Conservation (phyloP, 2,329 filamentous ascomycete species). For the Alternaria arbusti region DNA sequence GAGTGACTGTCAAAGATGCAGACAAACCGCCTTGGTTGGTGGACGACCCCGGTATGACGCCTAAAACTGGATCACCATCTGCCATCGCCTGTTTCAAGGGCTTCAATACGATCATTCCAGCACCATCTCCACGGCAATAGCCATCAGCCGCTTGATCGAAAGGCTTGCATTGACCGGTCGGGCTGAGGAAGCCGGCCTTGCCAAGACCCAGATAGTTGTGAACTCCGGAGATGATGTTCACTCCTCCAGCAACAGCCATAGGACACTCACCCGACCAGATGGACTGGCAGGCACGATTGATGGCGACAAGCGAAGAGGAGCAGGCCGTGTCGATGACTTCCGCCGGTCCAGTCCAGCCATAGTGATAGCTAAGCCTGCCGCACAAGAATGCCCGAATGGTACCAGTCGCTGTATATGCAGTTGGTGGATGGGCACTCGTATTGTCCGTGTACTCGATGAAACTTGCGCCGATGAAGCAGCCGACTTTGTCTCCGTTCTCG, state of each 20-base stretch:
- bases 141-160: constrained; percentile 54
- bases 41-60: constrained; percentile 45
- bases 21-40: constrained; percentile 21
- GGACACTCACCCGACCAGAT: constrained; percentile 36
- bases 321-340: constrained; percentile 47
- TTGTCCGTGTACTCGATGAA: constrained; percentile 41
- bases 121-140: constrained; percentile 61
- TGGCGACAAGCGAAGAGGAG: constrained; percentile 39
- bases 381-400: constrained; percentile 29
- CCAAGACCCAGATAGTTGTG: constrained; percentile 43
- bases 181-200: constrained; percentile 51
- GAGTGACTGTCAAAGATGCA: constrained; percentile 21
- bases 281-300: constrained; percentile 37
- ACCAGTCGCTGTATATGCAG: constrained; percentile 26
- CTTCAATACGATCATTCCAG: constrained; percentile 59
- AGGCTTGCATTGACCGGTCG: constrained; percentile 56
- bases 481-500: constrained; percentile 27
- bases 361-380: constrained; percentile 34
- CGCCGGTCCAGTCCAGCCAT: constrained; percentile 32
- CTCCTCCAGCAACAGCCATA: constrained; percentile 47
- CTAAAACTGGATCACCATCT: constrained; percentile 58
- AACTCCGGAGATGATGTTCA: constrained; percentile 41
- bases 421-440: constrained; percentile 14
- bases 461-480: constrained; percentile 42
- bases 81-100: constrained; percentile 57